These are phyloP conservation scores for Haematococcus sp. DNA, from an alignment of 139 green algal species.

Conservation along the genomic window DNA sequence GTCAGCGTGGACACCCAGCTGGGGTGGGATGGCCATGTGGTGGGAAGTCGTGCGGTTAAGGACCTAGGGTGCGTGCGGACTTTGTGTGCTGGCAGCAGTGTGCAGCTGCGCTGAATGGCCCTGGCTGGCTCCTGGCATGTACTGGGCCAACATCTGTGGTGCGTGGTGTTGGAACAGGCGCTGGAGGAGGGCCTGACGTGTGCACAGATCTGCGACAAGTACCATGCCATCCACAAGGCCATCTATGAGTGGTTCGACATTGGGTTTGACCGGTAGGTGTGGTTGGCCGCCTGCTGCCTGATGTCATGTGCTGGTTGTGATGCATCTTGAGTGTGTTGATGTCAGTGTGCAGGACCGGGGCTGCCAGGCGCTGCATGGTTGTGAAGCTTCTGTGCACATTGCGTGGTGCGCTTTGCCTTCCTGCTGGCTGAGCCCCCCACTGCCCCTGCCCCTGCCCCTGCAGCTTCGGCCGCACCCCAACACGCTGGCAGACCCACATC, in stretches of 20 bases:
- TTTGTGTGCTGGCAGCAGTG: no score
- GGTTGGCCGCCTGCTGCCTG: no score
- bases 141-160: neutral
- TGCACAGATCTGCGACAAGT: constrained; percentile 98
- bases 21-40: no score
- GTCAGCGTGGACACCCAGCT: no score
- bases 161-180: no score
- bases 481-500: constrained; percentile 37
- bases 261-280: constrained; percentile 91
- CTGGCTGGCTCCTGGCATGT: neutral
- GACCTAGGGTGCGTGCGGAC: no score
- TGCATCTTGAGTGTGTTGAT: neutral
- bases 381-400: no score
- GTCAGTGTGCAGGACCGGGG: neutral
- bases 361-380: no score
- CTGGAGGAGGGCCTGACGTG: constrained; percentile 91
- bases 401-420: neutral
- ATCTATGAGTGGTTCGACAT: constrained; percentile 99
- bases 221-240: constrained; percentile 88
- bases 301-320: neutral
- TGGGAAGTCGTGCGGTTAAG: no score
- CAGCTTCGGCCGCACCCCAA: constrained; percentile 27
- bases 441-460: no score
- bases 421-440: no score
- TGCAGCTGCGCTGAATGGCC: neutral